Conservation (phyloP, 106 monocot species). For the Dendrobium huoshanense region DNA sequence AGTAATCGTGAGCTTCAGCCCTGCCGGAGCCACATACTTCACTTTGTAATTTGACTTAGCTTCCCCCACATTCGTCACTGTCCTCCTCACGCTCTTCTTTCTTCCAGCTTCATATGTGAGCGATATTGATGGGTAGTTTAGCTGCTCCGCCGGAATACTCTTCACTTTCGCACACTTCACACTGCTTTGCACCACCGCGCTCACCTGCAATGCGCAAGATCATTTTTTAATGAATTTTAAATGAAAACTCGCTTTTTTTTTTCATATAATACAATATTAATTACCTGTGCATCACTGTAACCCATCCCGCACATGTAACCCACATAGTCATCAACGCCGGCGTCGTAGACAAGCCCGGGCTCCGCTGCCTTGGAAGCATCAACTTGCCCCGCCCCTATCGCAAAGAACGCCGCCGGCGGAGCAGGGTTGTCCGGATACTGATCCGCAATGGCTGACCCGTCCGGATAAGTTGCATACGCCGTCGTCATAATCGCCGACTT, state of each 20-base stretch:
- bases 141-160: constrained; percentile 1
- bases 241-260: too few species aligned
- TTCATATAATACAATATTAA: not conserved
- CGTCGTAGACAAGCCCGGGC: constrained; percentile 37
- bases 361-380: constrained; percentile 16
- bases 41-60: not conserved
- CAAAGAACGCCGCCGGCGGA: not conserved
- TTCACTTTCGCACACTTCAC: constrained; percentile 7
- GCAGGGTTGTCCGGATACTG: not conserved
- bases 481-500: constrained; percentile 16
- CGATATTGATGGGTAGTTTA: constrained; percentile 35
- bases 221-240: not conserved
- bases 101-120: not conserved
- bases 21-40: not conserved
- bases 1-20: not conserved
- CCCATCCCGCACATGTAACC: constrained; percentile 13
- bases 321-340: constrained; percentile 13
- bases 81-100: not conserved
- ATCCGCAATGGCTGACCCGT: constrained; percentile 8
- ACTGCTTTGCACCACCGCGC: not conserved
- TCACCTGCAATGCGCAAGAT: constrained; percentile 1
- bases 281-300: not conserved
- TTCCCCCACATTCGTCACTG: not conserved
- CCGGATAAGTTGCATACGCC: not conserved
- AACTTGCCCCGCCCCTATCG: constrained; percentile 15